Percentiles rank a stretch among this genome's conserved stretches.
Conservation (phyloP, 441 rosid genomes). For the Iberis amara region DNA sequence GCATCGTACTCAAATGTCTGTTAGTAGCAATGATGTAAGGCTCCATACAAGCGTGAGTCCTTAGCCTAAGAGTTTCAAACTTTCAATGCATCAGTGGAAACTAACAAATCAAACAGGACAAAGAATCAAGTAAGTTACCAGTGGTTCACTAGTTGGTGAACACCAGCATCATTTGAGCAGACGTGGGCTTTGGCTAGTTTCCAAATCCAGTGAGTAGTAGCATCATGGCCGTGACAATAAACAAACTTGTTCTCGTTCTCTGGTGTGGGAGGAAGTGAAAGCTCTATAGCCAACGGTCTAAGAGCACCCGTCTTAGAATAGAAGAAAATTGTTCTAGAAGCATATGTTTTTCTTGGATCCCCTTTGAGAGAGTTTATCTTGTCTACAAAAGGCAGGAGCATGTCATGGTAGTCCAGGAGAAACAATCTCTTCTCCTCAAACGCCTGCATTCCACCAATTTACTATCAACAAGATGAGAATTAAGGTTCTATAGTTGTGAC, state of each 20-base stretch:
- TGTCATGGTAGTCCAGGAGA: conserved; percentile 76
- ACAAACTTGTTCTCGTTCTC: conserved; percentile 50
- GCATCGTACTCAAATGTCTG: conserved; percentile 85
- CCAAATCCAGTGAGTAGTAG: conserved; percentile 88
- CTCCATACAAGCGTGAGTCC: conserved; percentile 92
- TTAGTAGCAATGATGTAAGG: conserved; percentile 79
- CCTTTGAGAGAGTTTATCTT: conserved; percentile 34
- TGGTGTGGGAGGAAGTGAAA: conserved; percentile 61
- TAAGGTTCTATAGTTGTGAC: neutral
- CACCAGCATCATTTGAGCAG: conserved; percentile 75
- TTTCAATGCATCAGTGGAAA: neutral
- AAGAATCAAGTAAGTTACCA: conserved; percentile 43
- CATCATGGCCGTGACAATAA: conserved; percentile 73
- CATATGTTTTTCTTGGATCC: conserved; percentile 39
- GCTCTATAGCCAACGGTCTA: conserved; percentile 79
- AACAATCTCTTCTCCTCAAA: conserved; percentile 78
- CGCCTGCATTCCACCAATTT: conserved; percentile 47
- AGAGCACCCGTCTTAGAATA: conserved; percentile 39
- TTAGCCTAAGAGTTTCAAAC: conserved; percentile 45
- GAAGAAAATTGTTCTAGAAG: conserved; percentile 71
- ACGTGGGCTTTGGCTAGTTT: conserved; percentile 94
- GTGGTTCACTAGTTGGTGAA: conserved; percentile 91
- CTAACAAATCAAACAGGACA: neutral
- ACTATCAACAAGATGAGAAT: conserved; percentile 4
- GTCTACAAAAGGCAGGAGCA: conserved; percentile 67